A percentile compares a stretch with the other conserved stretches of the same genome.
Evolutionary conservation across 2,329 filamentous ascomycete species (phyloP).

Genomic region (Berkeleyomyces rouxiae): DNA sequence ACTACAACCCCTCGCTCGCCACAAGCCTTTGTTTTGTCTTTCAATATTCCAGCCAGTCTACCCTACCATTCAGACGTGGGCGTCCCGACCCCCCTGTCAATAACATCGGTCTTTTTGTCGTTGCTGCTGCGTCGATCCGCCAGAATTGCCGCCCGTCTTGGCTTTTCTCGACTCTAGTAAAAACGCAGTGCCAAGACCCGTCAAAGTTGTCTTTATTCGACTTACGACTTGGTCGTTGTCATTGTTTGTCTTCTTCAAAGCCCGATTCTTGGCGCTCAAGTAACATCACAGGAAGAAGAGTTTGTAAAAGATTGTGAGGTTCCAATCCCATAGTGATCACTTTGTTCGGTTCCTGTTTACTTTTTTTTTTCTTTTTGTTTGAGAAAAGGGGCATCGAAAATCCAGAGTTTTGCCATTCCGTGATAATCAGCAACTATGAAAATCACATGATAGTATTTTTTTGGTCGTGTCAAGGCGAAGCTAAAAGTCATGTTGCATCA

Average conservation of each 20-base stretch:
- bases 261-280: neutral
- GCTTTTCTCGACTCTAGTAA: neutral
- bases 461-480: neutral
- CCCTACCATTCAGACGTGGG: neutral
- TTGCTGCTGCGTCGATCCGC: neutral
- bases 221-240: neutral
- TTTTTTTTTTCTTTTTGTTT: neutral
- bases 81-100: neutral
- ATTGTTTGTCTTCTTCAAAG: neutral
- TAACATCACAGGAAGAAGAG: too few species aligned
- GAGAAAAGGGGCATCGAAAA: neutral
- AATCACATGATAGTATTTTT: neutral
- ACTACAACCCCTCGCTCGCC: neutral
- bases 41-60: neutral
- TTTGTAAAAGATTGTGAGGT: neutral
- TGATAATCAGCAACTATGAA: neutral
- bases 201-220: neutral
- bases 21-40: neutral
- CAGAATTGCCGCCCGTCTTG: neutral
- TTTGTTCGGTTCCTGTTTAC: neutral
- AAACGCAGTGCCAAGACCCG: neutral
- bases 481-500: neutral
- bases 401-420: neutral
- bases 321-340: slow-evolving; percentile 2
- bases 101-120: neutral